phyloP scores from a whole-genome alignment of 371 early-diverging fungal genomes.

The Mortierella sp. region DNA sequence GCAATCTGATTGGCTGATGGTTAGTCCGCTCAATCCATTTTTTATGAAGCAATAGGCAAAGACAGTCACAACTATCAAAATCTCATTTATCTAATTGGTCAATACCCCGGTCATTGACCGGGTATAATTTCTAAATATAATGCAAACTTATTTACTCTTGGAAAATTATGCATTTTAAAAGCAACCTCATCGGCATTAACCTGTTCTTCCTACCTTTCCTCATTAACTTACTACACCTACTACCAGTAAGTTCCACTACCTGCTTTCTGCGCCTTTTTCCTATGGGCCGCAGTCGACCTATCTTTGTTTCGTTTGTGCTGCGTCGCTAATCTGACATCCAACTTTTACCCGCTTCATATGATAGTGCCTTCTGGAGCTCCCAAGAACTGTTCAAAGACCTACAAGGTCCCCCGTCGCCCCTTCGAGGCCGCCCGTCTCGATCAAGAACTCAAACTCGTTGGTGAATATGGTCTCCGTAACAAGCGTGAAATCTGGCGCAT shows the following conservation, averaged over 20 bases:
- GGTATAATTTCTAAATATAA: slow-evolving; percentile 10
- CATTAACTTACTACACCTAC: background rate
- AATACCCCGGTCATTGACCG: slow-evolving; percentile 12
- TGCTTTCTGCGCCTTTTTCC: background rate
- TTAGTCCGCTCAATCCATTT: slow-evolving; percentile 9
- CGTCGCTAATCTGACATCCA: background rate
- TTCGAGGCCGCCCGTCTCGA: slow-evolving; percentile 99
- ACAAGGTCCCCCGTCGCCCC: slow-evolving; percentile 99
- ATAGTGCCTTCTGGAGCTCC: slow-evolving; percentile 63
- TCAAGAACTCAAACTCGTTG: slow-evolving; percentile 98
- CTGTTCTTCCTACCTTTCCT: slow-evolving; percentile 2
- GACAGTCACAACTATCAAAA: background rate
- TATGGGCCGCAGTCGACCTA: slow-evolving; percentile 86
- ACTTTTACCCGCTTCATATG: slow-evolving; percentile 11
- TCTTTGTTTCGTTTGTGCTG: background rate
- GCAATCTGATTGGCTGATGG: slow-evolving; percentile 32
- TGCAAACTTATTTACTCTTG: background rate
- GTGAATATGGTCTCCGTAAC: slow-evolving; percentile 99
- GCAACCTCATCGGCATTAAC: background rate
- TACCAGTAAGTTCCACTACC: slow-evolving; percentile 12
- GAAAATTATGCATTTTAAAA: too few species aligned
- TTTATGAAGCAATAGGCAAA: background rate
- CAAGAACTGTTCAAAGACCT: slow-evolving; percentile 89
- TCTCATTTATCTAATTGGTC: slow-evolving; percentile 5
- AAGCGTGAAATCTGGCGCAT: slow-evolving; percentile 99